These are phyloP conservation scores for Syzygium syzygioides DNA, from an alignment of 441 rosid species.

Conservation along the genomic window DNA sequence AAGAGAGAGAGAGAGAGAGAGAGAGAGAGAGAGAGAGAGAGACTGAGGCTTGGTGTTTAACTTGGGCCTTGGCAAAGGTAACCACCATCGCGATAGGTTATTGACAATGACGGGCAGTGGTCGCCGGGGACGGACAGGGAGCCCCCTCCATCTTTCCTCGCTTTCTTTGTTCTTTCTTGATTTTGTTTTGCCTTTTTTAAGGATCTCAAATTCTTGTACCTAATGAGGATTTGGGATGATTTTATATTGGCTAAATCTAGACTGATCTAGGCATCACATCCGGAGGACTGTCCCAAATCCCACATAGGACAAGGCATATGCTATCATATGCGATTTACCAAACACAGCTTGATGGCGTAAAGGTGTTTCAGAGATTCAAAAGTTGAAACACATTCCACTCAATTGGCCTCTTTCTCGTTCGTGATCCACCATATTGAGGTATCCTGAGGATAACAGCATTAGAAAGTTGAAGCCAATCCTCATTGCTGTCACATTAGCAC, in stretches of 20 bases:
- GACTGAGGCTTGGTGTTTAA: not conserved
- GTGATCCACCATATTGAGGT: not conserved
- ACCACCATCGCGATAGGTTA: not conserved
- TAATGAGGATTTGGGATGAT: not conserved
- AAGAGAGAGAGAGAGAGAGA: not conserved
- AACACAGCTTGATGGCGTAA: not conserved
- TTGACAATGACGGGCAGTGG: too few species aligned
- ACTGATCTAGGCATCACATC: not conserved
- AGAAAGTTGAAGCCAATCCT: not conserved
- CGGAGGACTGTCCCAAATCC: not conserved
- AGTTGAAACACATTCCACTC: not conserved
- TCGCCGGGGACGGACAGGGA: not conserved
- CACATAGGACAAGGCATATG: not conserved
- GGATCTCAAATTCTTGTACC: not conserved
- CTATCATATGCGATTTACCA: not conserved
- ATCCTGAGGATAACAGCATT: not conserved
- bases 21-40: not conserved
- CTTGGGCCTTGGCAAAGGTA: not conserved
- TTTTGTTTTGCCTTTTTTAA: not conserved
- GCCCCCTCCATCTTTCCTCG: not conserved
- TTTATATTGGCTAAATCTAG: not conserved
- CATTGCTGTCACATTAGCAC: not conserved
- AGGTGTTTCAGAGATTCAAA: not conserved
- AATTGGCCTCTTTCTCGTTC: not conserved
- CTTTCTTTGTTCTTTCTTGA: not conserved